phyloP scores from a whole-genome alignment of 192 early-diverging fungal genomes.

The Coemansia sp. region DNA sequence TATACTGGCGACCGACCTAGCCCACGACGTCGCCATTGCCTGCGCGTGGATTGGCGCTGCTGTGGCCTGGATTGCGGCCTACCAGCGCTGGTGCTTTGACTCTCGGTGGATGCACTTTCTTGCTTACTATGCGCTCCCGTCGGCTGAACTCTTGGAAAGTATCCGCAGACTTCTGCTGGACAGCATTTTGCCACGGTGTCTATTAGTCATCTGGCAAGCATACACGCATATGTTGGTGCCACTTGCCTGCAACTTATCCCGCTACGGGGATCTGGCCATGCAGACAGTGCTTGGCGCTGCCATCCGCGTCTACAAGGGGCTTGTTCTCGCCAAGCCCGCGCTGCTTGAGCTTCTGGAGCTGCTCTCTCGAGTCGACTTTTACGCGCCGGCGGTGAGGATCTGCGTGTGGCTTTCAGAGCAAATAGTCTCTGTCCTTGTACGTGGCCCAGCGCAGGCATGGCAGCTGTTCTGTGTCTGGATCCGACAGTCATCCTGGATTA shows the following conservation, averaged over 20 bases:
- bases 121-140: background rate
- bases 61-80: slow-evolving; percentile 9
- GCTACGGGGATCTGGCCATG: background rate
- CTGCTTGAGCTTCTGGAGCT: background rate
- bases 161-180: background rate
- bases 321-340: background rate
- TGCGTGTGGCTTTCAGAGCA: background rate
- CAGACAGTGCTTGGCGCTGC: background rate
- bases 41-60: slow-evolving; percentile 1
- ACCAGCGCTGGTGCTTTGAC: slow-evolving; percentile 34
- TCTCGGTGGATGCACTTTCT: background rate
- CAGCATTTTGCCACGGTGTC: background rate
- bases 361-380: slow-evolving; percentile 1
- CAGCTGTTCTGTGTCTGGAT: background rate
- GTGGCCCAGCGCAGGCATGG: background rate
- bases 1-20: slow-evolving; percentile 22
- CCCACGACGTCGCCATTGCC: slow-evolving; percentile 13
- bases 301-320: background rate
- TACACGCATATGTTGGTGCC: background rate
- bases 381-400: background rate
- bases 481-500: slow-evolving; percentile 8
- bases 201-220: background rate
- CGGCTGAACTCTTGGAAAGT: background rate
- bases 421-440: background rate
- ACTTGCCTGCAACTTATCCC: background rate